A percentile compares a stretch with the other conserved stretches of the same genome.
Evolutionary conservation across 2,329 filamentous ascomycete species (phyloP).

Genomic region (Thelonectria discophora): DNA sequence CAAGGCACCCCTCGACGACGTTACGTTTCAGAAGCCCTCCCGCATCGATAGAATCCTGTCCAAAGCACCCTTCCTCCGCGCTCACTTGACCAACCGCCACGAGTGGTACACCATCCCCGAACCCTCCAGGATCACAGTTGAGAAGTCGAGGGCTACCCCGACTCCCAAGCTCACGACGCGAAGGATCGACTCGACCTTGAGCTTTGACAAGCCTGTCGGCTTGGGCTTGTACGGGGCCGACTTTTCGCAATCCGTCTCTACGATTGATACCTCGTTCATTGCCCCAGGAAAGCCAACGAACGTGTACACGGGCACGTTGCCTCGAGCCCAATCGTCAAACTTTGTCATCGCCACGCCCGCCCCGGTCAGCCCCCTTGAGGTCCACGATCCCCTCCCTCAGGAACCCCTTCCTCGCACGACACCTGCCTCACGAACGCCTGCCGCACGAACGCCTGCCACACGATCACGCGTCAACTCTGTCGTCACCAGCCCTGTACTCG

Average conservation of each 20-base stretch:
- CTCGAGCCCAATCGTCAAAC: background rate
- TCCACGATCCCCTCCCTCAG: background rate
- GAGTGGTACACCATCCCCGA: constrained; percentile 48
- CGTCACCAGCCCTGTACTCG: background rate
- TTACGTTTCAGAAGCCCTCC: constrained; percentile 35
- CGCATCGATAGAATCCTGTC: constrained; percentile 40
- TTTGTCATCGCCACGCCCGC: constrained; percentile 18
- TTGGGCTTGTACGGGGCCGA: constrained; percentile 5
- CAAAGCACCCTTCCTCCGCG: constrained; percentile 50
- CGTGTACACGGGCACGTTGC: constrained; percentile 25
- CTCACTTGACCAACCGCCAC: constrained; percentile 42
- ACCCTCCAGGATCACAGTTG: constrained; percentile 31
- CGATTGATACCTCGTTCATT: constrained; percentile 39
- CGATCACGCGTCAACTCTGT: background rate
- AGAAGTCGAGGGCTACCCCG: constrained; percentile 33
- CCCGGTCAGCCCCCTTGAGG: background rate
- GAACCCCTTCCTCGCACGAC: background rate
- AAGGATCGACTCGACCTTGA: constrained; percentile 38
- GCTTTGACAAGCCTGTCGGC: constrained; percentile 33
- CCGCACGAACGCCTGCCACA: no score
- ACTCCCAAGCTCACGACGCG: constrained; percentile 20
- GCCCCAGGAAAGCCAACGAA: constrained; percentile 33
- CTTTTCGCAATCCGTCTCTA: constrained; percentile 14
- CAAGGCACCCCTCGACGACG: constrained; percentile 27
- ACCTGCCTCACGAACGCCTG: no score